Base-by-base conservation (phyloP, 768 basidiomycete species). In the Phylloporus scabripes region DNA sequence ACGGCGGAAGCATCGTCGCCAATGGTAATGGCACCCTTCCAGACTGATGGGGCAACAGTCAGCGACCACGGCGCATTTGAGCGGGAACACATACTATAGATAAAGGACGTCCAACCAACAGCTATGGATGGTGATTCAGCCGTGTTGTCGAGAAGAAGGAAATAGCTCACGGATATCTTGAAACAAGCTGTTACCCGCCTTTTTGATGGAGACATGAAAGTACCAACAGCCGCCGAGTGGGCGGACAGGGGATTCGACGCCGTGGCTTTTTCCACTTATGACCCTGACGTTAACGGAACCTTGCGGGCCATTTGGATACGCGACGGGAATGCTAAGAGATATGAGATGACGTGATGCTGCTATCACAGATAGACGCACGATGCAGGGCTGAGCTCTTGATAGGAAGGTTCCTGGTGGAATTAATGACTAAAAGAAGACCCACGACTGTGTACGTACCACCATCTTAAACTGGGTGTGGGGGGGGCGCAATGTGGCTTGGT, bases 171-270 rank as follows among this genome's bases (percentile, higher is more conserved):
- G 93, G 34, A 97, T 73, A 9, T 85, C 80, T 63, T 94, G 94
- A 72, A 89, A 95, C 26, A 91, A 76, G 26, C 63, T 61, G 36
- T 68, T 73, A 2, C 78, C 82, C 26, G 80, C 75, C 51, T 76
- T 76, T 23, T 75, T 69, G 64, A 94, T 82, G 50, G 72, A 80
- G 52, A 85, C 69, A 61, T 94, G 90, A 70, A 94, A 84, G 68
- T 81, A 96, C 89, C 91, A 94, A 67, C 92, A 94, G 5, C 94
- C 94, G 11, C 94, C 94, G 0, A 93, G 77, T 0, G 91, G 91
- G 42, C 86, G 74, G 20, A 98, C 93, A 23, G 92, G 92, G 2
- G 91, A 93, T 61, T 86, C 85, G 12, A 82, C 75, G 11, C 88
- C 92, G 55, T 93, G 81, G 51, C 89, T 88, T 64, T 83, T 85